Evolutionary conservation across 805 yeast species (phyloP), one percentile per base, ranked within the genome.

Genomic region (Kodamaea sagamina): DNA sequence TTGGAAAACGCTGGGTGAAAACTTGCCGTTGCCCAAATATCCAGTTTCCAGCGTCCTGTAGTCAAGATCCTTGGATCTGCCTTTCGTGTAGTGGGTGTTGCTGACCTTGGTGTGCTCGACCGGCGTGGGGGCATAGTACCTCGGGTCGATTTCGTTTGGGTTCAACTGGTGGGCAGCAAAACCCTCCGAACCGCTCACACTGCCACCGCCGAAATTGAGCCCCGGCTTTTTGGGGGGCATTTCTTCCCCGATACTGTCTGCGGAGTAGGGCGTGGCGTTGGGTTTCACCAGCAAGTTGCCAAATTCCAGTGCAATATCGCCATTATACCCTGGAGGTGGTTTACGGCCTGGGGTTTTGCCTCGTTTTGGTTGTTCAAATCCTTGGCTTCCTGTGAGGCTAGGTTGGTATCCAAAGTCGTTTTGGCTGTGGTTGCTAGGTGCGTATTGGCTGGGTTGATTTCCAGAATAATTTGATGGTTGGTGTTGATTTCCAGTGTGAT

Each of bases 141-240:
- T 90, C 59, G 84, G 81, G 43, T 75, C 86, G 46, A 75, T 90
- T 39, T 95, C 90, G 55, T 72, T 90, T 34, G 99, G 98, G 0
- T 90, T 93, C 58, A 90, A 89, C 36, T 75, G 89, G 26, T 58
- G 61, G 12, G 63, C 57, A n/a, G 36, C 38, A 10, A 35, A 26
- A 2, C 34, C 43, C 12, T 24, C 27, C 3, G 43, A 40, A 4
- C 38, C 43, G 25, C 18, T 29, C 5, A 41, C 32, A 28, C 44
- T 44, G 36, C 38, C 32, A 4, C 52, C 50, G 3, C 48, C 32
- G 3, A 44, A 0, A 66, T 55, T 36, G 68, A 53, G 6, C 71
- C 58, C 45, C 59, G 54, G 54, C 48, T 53, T 68, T 19, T 58
- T 57, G 1, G 72, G 62, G 1, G 74, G 73, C 4, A 46, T 49